Evolutionary conservation across 1,284 basidiomycete species (phyloP).

Genomic region (Fomitopsis palustris): DNA sequence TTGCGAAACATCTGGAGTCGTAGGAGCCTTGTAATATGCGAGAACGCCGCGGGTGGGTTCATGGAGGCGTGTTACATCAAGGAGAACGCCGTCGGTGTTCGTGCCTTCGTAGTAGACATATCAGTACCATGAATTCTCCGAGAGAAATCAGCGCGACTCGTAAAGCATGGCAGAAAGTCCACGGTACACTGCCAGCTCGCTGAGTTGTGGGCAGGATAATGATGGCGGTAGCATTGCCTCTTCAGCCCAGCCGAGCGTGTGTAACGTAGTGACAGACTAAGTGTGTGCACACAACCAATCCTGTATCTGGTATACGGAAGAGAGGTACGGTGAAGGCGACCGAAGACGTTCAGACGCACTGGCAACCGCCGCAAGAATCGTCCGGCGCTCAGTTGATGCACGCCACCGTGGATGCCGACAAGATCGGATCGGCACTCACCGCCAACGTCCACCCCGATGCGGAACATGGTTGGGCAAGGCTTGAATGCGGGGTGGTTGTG

Average conservation of each 20-base stretch:
- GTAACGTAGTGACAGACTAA: too few relatives aligned
- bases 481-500: too few relatives aligned
- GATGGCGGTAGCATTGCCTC: too few relatives aligned
- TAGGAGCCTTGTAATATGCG: constrained; percentile 48
- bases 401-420: background rate
- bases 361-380: too few relatives aligned
- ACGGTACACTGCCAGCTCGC: too few relatives aligned
- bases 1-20: constrained; percentile 47
- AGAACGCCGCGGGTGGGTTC: constrained; percentile 39
- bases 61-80: constrained; percentile 37
- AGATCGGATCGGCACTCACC: constrained; percentile 12
- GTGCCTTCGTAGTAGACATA: constrained; percentile 31
- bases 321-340: too few relatives aligned
- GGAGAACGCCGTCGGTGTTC: constrained; percentile 51
- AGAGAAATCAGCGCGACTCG: background rate
- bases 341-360: too few relatives aligned
- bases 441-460: constrained; percentile 10
- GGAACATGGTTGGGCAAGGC: constrained; percentile 5
- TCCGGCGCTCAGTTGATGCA: too few relatives aligned
- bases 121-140: background rate
- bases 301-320: too few relatives aligned
- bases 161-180: background rate
- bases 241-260: too few relatives aligned
- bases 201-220: too few relatives aligned
- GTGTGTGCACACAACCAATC: too few relatives aligned